These are phyloP conservation scores for Tanozyma kutaoensis DNA, from an alignment of 805 yeast genomes.

Conservation along the genomic window DNA sequence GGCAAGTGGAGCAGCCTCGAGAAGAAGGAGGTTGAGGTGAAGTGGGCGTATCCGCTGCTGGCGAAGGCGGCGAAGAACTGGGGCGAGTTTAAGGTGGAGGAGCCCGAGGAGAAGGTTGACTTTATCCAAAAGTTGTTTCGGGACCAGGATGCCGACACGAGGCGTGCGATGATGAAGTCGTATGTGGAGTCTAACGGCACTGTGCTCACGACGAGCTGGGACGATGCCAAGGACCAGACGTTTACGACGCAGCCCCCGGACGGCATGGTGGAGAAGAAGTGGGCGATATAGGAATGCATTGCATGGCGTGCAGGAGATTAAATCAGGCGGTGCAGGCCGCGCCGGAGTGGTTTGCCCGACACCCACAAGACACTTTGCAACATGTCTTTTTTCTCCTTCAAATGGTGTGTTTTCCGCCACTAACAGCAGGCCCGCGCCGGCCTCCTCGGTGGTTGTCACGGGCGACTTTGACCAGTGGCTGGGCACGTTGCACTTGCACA, in stretches of 20 bases:
- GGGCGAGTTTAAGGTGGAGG: slow-evolving; percentile 38
- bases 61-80: slow-evolving; percentile 55
- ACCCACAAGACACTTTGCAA: no score
- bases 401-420: no score
- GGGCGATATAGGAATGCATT: no score
- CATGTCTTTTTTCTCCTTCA: no score
- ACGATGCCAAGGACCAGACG: slow-evolving; percentile 53
- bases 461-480: no score
- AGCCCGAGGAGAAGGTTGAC: slow-evolving; percentile 30
- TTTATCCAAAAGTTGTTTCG: slow-evolving; percentile 68
- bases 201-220: slow-evolving; percentile 87
- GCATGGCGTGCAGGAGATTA: no score
- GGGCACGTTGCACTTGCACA: no score
- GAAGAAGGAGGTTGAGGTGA: slow-evolving; percentile 6
- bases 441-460: no score
- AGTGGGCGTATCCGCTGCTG: slow-evolving; percentile 45
- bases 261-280: slow-evolving; percentile 49
- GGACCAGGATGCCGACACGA: slow-evolving; percentile 77
- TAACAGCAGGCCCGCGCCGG: no score
- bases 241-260: slow-evolving; percentile 67
- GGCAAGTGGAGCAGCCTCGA: slow-evolving; percentile 46
- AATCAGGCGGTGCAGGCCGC: no score
- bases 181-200: slow-evolving; percentile 92
- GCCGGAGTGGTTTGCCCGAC: no score
- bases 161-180: slow-evolving; percentile 94